Evolutionary conservation across 179 eudicot species (phyloP).

Genomic region (Amaranthus tricolor): DNA sequence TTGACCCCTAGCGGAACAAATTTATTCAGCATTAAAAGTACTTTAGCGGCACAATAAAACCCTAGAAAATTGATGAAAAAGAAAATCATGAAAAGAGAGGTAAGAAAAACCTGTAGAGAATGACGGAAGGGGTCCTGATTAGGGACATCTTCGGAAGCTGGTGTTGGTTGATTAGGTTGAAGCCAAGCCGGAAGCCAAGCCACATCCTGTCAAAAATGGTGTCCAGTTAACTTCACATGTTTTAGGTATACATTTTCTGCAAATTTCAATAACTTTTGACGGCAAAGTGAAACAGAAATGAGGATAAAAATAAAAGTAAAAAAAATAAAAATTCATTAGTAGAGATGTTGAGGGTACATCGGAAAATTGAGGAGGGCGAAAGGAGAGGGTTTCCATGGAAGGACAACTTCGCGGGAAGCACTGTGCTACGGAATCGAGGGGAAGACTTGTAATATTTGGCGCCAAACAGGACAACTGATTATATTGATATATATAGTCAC

Average conservation of each 20-base stretch:
- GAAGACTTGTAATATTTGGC: slow-evolving; percentile 1
- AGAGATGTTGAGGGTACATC: slow-evolving; percentile 28
- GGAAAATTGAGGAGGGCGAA: slow-evolving; percentile 53
- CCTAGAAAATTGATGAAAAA: neutral
- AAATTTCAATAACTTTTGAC: neutral
- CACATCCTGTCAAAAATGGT: slow-evolving; percentile 31
- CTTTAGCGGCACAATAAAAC: neutral
- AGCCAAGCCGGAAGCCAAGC: slow-evolving; percentile 64
- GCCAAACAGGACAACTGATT: slow-evolving; percentile 5
- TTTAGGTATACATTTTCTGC: neutral
- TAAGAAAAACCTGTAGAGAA: slow-evolving; percentile 26
- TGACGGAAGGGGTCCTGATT: slow-evolving; percentile 2
- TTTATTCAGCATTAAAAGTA: neutral
- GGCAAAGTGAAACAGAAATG: neutral
- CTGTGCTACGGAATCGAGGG: neutral
- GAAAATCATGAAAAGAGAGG: neutral
- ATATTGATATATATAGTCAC: no score
- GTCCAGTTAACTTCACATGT: neutral
- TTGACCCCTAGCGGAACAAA: neutral
- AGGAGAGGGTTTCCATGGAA: slow-evolving; percentile 33
- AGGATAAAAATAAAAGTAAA: neutral
- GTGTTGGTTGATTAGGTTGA: slow-evolving; percentile 34
- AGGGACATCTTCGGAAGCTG: slow-evolving; percentile 14
- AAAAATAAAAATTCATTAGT: neutral
- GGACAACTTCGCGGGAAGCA: neutral